phyloP scores from a whole-genome alignment of 1,284 basidiomycete genomes.

The Ceratobasidium sp. region DNA sequence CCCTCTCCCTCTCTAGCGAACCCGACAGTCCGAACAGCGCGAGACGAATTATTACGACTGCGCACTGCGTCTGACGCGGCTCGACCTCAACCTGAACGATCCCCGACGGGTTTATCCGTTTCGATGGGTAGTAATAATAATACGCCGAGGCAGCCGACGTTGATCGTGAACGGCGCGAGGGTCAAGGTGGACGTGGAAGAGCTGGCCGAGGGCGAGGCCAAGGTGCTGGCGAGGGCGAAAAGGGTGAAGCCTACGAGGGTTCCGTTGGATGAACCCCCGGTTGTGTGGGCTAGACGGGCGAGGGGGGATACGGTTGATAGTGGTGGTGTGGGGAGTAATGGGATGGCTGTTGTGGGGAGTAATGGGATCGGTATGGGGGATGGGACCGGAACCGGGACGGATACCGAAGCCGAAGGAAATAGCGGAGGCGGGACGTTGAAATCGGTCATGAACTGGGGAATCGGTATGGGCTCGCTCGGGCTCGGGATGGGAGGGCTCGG shows the following conservation, averaged over 20 bases:
- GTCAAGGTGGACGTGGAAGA: slow-evolving; percentile 93
- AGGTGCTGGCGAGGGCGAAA: slow-evolving; percentile 85
- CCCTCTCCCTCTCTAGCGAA: neutral
- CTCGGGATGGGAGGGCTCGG: slow-evolving; percentile 39
- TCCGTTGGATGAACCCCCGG: slow-evolving; percentile 93
- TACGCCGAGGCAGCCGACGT: slow-evolving; percentile 6
- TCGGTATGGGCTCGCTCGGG: slow-evolving; percentile 39
- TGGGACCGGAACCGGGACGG: slow-evolving; percentile 52
- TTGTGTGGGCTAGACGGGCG: slow-evolving; percentile 75
- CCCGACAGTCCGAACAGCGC: slow-evolving; percentile 59
- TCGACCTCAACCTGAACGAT: neutral
- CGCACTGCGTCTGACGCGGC: slow-evolving; percentile 2
- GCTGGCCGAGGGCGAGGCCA: slow-evolving; percentile 89
- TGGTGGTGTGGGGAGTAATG: neutral
- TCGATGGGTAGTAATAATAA: no score
- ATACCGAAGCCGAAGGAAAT: slow-evolving; percentile 51
- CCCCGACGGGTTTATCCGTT: slow-evolving; percentile 1
- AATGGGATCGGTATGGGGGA: slow-evolving; percentile 35
- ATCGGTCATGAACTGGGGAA: slow-evolving; percentile 33
- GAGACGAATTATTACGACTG: slow-evolving; percentile 27
- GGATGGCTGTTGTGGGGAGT: no score
- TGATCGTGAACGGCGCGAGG: slow-evolving; percentile 89
- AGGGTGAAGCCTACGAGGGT: slow-evolving; percentile 88
- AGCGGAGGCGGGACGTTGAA: slow-evolving; percentile 3
- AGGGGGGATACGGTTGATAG: slow-evolving; percentile 74